phyloP scores from a whole-genome alignment of 2,329 filamentous ascomycete species.

The Penicillium palitans region DNA sequence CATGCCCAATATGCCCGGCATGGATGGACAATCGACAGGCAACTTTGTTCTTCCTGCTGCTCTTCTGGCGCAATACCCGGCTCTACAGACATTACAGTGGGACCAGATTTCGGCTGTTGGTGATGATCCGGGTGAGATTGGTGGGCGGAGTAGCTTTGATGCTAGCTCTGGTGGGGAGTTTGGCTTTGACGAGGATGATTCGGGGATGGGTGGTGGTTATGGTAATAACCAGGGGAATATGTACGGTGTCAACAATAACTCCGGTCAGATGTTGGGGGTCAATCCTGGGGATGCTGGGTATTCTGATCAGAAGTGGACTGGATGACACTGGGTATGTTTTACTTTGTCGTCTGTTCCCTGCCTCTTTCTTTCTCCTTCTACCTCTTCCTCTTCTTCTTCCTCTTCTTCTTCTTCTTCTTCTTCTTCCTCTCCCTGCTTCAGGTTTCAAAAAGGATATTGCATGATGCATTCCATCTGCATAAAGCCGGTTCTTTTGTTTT shows the following conservation, averaged over 20 bases:
- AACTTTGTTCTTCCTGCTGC: conserved; percentile 80
- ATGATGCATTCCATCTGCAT: conserved; percentile 8
- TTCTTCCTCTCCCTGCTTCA: not conserved
- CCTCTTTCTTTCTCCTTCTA: not conserved
- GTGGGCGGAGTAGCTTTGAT: conserved; percentile 59
- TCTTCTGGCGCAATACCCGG: conserved; percentile 86
- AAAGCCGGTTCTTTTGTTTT: not conserved
- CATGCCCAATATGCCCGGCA: conserved; percentile 64
- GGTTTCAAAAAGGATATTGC: conserved; percentile 7
- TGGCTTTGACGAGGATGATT: conserved; percentile 47
- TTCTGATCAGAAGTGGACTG: conserved; percentile 32
- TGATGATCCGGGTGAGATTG: conserved; percentile 59
- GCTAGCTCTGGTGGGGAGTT: conserved; percentile 47
- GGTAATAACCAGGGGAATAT: conserved; percentile 33
- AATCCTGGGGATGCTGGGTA: conserved; percentile 32
- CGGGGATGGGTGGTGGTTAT: conserved; percentile 40
- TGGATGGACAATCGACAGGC: conserved; percentile 57
- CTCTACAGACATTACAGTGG: conserved; percentile 89
- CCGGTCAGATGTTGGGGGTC: conserved; percentile 30
- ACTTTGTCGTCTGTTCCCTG: not conserved
- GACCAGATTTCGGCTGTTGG: conserved; percentile 66
- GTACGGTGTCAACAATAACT: conserved; percentile 30
- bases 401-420: not conserved
- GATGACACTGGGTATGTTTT: conserved; percentile 11
- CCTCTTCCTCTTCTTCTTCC: not conserved